Percentiles rank a stretch among this genome's conserved stretches.
Evolutionary conservation across 257 asterid species (phyloP).

Genomic region (Nicotiana sylvestris): DNA sequence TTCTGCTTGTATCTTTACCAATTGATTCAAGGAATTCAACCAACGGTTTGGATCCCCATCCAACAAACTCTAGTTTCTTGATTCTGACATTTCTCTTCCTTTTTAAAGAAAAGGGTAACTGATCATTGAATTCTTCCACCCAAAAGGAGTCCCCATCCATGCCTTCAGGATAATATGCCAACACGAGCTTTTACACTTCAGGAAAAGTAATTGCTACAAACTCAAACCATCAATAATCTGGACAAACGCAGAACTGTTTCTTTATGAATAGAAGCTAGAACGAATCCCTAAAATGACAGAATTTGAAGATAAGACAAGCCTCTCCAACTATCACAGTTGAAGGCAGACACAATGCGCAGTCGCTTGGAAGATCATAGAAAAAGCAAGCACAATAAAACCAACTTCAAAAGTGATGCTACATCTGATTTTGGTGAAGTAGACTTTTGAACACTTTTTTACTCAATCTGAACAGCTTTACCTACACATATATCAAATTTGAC

Average conservation of each 20-base stretch:
- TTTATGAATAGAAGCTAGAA: neutral
- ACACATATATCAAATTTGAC: neutral
- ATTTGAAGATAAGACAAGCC: constrained; percentile 4
- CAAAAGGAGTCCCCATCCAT: constrained; percentile 58
- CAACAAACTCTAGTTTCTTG: constrained; percentile 49
- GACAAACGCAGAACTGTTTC: neutral
- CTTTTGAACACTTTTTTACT: neutral
- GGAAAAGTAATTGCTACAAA: neutral
- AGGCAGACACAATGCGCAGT: neutral
- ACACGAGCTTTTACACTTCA: constrained; percentile 5
- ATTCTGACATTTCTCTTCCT: constrained; percentile 55
- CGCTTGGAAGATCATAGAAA: neutral
- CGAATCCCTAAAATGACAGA: neutral
- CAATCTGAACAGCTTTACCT: neutral
- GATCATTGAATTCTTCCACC: constrained; percentile 53
- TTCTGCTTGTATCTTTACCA: constrained; percentile 52
- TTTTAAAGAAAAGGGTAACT: constrained; percentile 31
- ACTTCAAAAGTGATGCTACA: neutral
- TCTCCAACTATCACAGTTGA: neutral
- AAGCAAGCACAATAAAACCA: neutral
- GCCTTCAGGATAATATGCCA: constrained; percentile 1
- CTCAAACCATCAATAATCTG: neutral
- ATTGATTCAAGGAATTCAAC: constrained; percentile 75
- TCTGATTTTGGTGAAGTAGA: neutral
- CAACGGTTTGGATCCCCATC: constrained; percentile 82